Conservation (phyloP, 768 basidiomycete genomes). For the Tylopilus cervinicoccineus region DNA sequence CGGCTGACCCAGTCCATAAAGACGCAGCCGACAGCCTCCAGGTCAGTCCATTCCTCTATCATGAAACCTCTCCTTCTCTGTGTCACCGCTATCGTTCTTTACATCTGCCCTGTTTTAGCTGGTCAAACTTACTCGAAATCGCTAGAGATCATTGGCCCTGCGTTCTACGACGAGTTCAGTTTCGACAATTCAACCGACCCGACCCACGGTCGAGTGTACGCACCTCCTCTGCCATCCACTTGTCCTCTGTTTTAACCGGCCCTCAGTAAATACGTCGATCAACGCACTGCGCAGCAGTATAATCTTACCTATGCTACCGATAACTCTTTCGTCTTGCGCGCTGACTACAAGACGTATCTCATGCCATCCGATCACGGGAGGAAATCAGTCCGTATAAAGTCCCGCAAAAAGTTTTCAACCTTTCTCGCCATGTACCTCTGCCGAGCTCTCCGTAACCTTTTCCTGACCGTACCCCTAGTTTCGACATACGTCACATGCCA, state of each 20-base stretch:
- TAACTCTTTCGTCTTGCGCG: conserved; percentile 28
- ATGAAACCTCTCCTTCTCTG: conserved; percentile 5
- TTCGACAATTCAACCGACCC: conserved; percentile 53
- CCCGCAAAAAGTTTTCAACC: conserved; percentile 16
- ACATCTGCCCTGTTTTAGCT: neutral
- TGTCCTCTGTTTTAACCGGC: neutral
- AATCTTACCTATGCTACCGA: conserved; percentile 31
- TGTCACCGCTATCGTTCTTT: neutral
- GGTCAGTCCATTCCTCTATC: conserved; percentile 6
- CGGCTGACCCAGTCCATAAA: conserved; percentile 7
- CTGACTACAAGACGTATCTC: conserved; percentile 26
- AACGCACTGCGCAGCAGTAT: conserved; percentile 16
- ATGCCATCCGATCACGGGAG: conserved; percentile 21
- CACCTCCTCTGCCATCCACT: neutral
- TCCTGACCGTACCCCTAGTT: conserved; percentile 9
- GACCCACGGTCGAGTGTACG: conserved; percentile 66
- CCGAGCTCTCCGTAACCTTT: neutral
- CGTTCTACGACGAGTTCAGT: conserved; percentile 47
- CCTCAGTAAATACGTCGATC: conserved; percentile 26
- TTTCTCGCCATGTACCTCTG: conserved; percentile 19
- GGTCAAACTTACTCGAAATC: conserved; percentile 7
- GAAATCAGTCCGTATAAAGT: conserved; percentile 28
- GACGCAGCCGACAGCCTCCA: neutral
- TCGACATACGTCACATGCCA: conserved; percentile 32
- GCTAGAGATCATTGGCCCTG: conserved; percentile 44